Evolutionary conservation across 768 basidiomycete species (phyloP), one percentile per base, ranked within the genome.

Genomic region (Clitopilus hobsonii): DNA sequence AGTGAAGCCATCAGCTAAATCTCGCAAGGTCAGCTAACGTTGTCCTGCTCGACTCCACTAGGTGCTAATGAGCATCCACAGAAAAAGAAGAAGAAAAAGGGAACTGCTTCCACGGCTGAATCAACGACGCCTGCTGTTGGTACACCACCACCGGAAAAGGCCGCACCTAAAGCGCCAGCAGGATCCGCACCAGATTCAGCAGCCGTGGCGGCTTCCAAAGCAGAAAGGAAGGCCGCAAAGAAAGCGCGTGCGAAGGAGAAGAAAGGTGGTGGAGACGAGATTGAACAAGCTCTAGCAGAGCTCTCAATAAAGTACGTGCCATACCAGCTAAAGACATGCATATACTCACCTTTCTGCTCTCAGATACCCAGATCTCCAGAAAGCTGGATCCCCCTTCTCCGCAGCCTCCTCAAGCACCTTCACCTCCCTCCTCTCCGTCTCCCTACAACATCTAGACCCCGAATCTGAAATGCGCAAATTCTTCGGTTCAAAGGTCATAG

Each of bases 381-480:
- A 71, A 28, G 66, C 70, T 20, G 59, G 65, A 1, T 23, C 22
- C 41, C 22, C 41, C 2, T 45, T 20, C n/a, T 16, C 41, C 16
- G 10, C 41, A 18, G 22, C 41, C 10, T 45, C 41, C 41, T 67
- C 65, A 32, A 55, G 67, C 3, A 62, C 68, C n/a, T 65, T 83
- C 52, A 67, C 79, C 10, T 67, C 79, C 48, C 81, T 97, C 1
- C 77, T 96, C 18, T 74, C 89, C 0, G 86, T 96, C n/a, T 92
- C 91, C 0, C 75, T 87, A 1, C 74, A 86, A 36, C 79, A 92
- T 61, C 83, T 99, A 14, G 94, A 98, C 58, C 78, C 86, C 10
- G 94, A 96, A 56, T 88, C 88, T 0, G 97, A 99, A 66, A 82
- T 98, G 71, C 85, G 89, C 54, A 88, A 85, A 59, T 96, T 98